Evolutionary conservation across 192 early-diverging fungal genomes (phyloP), one percentile per base, ranked within the genome.

Genomic region (Rhizophagus prolifer): DNA sequence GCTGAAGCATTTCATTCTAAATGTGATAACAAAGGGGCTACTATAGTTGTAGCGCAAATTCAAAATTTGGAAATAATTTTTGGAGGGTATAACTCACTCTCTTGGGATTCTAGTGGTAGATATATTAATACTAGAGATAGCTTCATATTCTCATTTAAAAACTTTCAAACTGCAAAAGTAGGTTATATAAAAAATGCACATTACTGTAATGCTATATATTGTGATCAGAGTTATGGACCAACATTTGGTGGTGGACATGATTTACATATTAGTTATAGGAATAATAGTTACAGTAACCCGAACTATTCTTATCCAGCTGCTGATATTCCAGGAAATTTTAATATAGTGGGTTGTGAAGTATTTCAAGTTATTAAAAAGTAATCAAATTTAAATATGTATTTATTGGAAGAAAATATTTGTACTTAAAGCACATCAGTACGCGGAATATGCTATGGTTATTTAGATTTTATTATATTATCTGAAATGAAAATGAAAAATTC

Each of bases 71-170:
- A n/a, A n/a, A 9, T 38, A 6, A 69, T 69, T 7, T 0, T 69
- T n/a, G 67, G 67, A n/a, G 67, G 67, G 47, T 70, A 70, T 25
- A 70, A 70, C 12, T 41, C 68, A 9, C 12, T 41, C 13, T 12
- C 0, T 28, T 63, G 62, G 62, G 23, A 30, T 19, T 1, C 0
- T 21, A 44, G 10, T 44, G 0, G 16, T 21, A 9, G 16, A 14
- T 47, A 16, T 47, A 54, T 5, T 2, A 21, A 1, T 19, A 54
- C 47, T 54, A 0, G 5, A 0, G 47, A 54, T 54, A 54, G 47
- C 5, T 54, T 54, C 13, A 54, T 54, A 54, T 54, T 54, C 47
- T 63, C 62, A 63, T 63, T 63, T 25, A 12, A 0, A 63, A 28
- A 28, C 8, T 4, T 30, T 26, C 28, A 63, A 63, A 19, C 14